Percentiles rank a stretch among this genome's conserved stretches.
These are phyloP conservation scores for Metschnikowia rubicola DNA, from an alignment of 805 yeast species.

Conservation along the genomic window DNA sequence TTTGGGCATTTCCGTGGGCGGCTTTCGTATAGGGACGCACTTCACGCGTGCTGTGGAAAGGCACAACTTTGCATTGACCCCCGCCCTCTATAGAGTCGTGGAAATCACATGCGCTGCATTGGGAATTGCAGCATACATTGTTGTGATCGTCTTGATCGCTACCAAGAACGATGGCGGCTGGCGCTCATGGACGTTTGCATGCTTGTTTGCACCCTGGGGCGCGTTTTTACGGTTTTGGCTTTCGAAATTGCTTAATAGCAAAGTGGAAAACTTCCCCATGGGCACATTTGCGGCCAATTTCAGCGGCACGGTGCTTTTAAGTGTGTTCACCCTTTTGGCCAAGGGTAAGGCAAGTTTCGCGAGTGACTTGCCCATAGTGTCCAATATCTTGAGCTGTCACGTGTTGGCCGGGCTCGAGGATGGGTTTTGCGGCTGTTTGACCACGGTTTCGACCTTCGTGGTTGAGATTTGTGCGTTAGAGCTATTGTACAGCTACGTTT, in stretches of 20 bases:
- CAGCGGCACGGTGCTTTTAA: conserved; percentile 43
- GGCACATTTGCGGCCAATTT: conserved; percentile 52
- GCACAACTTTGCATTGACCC: conserved; percentile 15
- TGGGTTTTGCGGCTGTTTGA: conserved; percentile 69
- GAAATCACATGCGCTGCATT: conserved; percentile 19
- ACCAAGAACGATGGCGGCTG: conserved; percentile 38
- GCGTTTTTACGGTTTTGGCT: conserved; percentile 56
- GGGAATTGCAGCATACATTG: conserved; percentile 26
- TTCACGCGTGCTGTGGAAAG: conserved; percentile 28
- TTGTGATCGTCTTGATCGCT: conserved; percentile 42
- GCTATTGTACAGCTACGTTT: conserved; percentile 41
- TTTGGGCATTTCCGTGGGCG: conserved; percentile 57
- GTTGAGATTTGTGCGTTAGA: conserved; percentile 50
- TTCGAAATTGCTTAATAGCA: conserved; percentile 47
- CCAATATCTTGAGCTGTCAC: conserved; percentile 41
- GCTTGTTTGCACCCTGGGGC: conserved; percentile 71
- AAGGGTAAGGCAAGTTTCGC: conserved; percentile 37
- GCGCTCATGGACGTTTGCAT: conserved; percentile 68
- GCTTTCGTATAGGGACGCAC: conserved; percentile 58
- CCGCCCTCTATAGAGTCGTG: conserved; percentile 20
- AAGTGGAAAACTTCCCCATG: conserved; percentile 44
- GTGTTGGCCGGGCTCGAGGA: conserved; percentile 52
- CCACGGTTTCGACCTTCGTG: conserved; percentile 77
- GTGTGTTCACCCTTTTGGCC: conserved; percentile 39
- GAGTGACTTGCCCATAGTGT: conserved; percentile 25